phyloP scores from a whole-genome alignment of 2,329 filamentous ascomycete species.

The Pseudovirgaria hyperparasitica region DNA sequence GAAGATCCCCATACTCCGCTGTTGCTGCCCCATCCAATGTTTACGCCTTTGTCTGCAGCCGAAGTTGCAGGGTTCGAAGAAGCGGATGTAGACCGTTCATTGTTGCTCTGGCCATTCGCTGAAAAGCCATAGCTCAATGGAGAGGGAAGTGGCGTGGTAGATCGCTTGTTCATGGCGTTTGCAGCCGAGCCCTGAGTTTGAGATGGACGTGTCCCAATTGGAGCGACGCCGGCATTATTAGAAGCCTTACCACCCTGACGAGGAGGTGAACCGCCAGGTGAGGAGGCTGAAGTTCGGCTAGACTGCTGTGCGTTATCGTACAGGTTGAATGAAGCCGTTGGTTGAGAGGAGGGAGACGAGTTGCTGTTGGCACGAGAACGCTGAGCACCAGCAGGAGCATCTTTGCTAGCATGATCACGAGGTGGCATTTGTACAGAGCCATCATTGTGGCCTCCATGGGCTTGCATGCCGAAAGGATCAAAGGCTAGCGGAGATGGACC shows the following conservation, averaged over 20 bases:
- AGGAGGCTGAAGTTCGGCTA: slow-evolving; percentile 73
- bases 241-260: slow-evolving; percentile 48
- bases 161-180: slow-evolving; percentile 62
- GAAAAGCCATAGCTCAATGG: slow-evolving; percentile 61
- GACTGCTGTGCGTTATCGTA: slow-evolving; percentile 47
- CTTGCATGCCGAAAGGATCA: slow-evolving; percentile 51
- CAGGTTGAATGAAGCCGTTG: slow-evolving; percentile 34
- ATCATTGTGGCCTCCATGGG: slow-evolving; percentile 37
- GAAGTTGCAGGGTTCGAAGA: slow-evolving; percentile 43
- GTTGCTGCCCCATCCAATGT: slow-evolving; percentile 60
- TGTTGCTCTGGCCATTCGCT: slow-evolving; percentile 40
- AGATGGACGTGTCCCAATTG: slow-evolving; percentile 81
- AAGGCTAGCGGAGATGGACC: slow-evolving; percentile 71
- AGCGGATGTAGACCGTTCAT: slow-evolving; percentile 44
- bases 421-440: slow-evolving; percentile 39
- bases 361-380: slow-evolving; percentile 70
- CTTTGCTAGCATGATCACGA: slow-evolving; percentile 29
- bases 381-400: slow-evolving; percentile 35
- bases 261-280: slow-evolving; percentile 70
- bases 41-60: slow-evolving; percentile 29
- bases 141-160: slow-evolving; percentile 85
- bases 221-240: slow-evolving; percentile 59
- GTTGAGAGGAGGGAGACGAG: slow-evolving; percentile 65
- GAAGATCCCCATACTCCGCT: slow-evolving; percentile 69
- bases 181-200: slow-evolving; percentile 42